These are phyloP conservation scores for Calonectria pseudoturangicola DNA, from an alignment of 2,329 filamentous ascomycete genomes.

Conservation along the genomic window DNA sequence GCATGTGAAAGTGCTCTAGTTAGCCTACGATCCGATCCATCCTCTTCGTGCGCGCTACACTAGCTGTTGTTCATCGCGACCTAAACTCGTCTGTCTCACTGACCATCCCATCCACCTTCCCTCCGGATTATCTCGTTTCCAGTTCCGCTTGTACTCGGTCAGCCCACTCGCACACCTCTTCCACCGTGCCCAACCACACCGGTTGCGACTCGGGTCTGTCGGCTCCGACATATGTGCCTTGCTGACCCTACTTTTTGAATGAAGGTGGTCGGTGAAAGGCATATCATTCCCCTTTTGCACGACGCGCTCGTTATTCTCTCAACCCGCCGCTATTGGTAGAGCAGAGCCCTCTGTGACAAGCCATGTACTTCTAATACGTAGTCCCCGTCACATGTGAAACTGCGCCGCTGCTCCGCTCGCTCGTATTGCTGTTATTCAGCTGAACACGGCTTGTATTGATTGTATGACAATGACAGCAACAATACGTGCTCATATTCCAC, in stretches of 20 bases:
- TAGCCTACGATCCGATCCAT: not conserved
- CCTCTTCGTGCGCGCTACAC: not conserved
- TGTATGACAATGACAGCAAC: no score
- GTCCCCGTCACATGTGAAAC: not conserved
- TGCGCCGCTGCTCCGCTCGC: not conserved
- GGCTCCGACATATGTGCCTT: not conserved
- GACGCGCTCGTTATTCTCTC: constrained; percentile 15
- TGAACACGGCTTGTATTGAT: not conserved
- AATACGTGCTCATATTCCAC: not conserved
- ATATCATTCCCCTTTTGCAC: constrained; percentile 30
- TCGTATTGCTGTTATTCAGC: not conserved
- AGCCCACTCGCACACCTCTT: not conserved
- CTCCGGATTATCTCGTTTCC: constrained; percentile 11
- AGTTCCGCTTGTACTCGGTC: constrained; percentile 4
- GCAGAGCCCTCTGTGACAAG: not conserved
- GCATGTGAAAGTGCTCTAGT: constrained; percentile 16
- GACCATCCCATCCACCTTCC: not conserved
- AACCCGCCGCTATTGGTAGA: not conserved
- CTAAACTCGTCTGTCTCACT: not conserved
- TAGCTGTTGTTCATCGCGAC: constrained; percentile 3
- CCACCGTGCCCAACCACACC: constrained; percentile 1
- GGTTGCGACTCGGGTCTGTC: constrained; percentile 1
- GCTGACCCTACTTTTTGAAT: not conserved
- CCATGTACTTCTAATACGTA: not conserved
- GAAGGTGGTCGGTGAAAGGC: not conserved